Percentiles rank a stretch among this genome's conserved stretches.
phyloP scores from a whole-genome alignment of 140 eudicot species.

The Anethum foeniculum region DNA sequence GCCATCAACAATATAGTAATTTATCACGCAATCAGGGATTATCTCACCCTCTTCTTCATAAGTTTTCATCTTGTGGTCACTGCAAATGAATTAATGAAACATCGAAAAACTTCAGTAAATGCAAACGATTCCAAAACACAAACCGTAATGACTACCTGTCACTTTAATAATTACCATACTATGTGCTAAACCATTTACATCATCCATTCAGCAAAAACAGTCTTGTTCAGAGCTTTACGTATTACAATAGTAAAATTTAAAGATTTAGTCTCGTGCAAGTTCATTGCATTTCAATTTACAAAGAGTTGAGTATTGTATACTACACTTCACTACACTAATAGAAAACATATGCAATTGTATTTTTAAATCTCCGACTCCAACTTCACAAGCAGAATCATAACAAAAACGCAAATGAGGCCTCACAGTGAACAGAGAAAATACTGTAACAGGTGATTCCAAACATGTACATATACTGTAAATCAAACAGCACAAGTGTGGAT shows the following conservation, averaged over 20 bases:
- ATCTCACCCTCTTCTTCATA: constrained; percentile 75
- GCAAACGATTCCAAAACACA: neutral
- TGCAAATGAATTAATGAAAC: neutral
- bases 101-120: neutral
- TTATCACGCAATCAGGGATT: constrained; percentile 34
- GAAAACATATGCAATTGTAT: neutral
- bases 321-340: neutral
- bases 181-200: neutral
- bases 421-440: neutral
- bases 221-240: neutral
- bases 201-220: neutral
- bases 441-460: neutral
- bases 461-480: neutral
- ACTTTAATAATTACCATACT: neutral
- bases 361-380: neutral
- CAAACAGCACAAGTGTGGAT: neutral
- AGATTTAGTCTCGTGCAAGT: neutral
- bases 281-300: neutral
- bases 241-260: neutral
- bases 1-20: constrained; percentile 36
- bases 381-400: neutral
- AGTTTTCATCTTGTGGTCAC: constrained; percentile 32
- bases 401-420: neutral
- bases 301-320: too few species aligned
- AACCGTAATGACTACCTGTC: neutral